Evolutionary conservation across 2,329 filamentous ascomycete species (phyloP).

Genomic region (Aspergillus quadrilineatus): DNA sequence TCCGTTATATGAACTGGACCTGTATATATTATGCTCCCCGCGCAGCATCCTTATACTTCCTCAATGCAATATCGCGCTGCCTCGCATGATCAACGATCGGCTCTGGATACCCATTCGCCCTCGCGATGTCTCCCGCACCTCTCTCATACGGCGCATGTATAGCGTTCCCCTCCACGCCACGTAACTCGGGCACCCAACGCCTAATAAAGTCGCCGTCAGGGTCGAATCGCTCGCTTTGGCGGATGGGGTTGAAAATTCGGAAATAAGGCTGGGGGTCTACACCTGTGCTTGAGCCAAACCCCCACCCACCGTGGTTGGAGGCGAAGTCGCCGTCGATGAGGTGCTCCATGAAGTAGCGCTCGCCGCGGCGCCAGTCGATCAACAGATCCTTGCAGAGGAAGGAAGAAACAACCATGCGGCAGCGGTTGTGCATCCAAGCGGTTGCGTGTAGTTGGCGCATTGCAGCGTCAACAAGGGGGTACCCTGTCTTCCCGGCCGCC

Average conservation of each 20-base stretch:
- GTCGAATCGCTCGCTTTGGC: slow-evolving; percentile 87
- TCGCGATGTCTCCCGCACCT: slow-evolving; percentile 59
- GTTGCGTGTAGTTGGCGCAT: slow-evolving; percentile 72
- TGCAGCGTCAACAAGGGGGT: slow-evolving; percentile 79
- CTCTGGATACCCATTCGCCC: slow-evolving; percentile 69
- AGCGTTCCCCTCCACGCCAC: slow-evolving; percentile 61
- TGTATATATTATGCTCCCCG: background rate
- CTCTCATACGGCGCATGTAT: slow-evolving; percentile 79
- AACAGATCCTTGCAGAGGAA: slow-evolving; percentile 79
- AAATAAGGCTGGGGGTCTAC: slow-evolving; percentile 90
- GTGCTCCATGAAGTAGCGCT: slow-evolving; percentile 78
- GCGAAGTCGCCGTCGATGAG: slow-evolving; percentile 78
- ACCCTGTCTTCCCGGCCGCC: slow-evolving; percentile 72
- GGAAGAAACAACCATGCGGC: slow-evolving; percentile 78
- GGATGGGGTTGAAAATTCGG: slow-evolving; percentile 79
- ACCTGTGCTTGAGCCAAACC: slow-evolving; percentile 65
- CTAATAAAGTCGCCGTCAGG: slow-evolving; percentile 74
- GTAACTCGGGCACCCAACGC: slow-evolving; percentile 77
- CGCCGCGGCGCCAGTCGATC: slow-evolving; percentile 80
- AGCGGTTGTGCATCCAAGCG: slow-evolving; percentile 82
- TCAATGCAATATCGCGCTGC: slow-evolving; percentile 65
- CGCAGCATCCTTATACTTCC: slow-evolving; percentile 65
- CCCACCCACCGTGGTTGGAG: slow-evolving; percentile 72
- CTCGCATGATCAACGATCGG: slow-evolving; percentile 73
- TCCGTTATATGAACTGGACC: no score